Percentiles rank a stretch among this genome's conserved stretches.
These are phyloP conservation scores for Leccinum variicolor DNA, from an alignment of 768 basidiomycete species.

Conservation along the genomic window DNA sequence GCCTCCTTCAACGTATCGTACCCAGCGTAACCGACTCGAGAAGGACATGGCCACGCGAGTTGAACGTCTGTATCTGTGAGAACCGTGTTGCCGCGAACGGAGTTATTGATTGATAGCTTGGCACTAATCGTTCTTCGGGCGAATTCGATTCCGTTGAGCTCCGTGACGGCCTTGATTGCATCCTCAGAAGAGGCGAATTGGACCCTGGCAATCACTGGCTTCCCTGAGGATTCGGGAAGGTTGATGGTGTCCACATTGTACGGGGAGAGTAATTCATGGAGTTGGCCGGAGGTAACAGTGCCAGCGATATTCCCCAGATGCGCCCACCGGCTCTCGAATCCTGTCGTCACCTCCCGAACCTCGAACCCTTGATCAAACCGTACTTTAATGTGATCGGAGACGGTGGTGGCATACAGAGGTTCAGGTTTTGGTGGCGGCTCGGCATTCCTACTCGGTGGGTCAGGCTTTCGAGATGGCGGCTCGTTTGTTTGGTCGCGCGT, in stretches of 20 bases:
- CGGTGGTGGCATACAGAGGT: constrained; percentile 26
- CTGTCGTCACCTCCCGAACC: constrained; percentile 54
- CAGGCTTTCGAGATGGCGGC: not conserved
- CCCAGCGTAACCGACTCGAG: constrained; percentile 57
- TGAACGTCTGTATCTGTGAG: constrained; percentile 55
- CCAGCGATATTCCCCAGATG: constrained; percentile 49
- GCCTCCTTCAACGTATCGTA: constrained; percentile 52
- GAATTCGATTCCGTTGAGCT: constrained; percentile 45
- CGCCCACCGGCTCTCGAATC: constrained; percentile 67
- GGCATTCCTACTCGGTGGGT: not conserved
- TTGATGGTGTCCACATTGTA: constrained; percentile 43
- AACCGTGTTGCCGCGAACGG: constrained; percentile 32
- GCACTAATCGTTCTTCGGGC: constrained; percentile 41
- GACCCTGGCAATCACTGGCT: constrained; percentile 36
- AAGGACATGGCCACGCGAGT: constrained; percentile 59
- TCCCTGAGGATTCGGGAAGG: constrained; percentile 25
- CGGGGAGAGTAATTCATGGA: constrained; percentile 38
- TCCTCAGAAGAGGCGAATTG: constrained; percentile 47
- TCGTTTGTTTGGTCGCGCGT: not conserved
- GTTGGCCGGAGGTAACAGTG: constrained; percentile 27
- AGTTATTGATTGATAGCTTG: constrained; percentile 42
- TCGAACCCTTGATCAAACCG: constrained; percentile 60
- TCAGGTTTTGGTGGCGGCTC: constrained; percentile 14
- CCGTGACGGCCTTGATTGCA: constrained; percentile 50
- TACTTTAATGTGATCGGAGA: constrained; percentile 56